Evolutionary conservation across 2,329 filamentous ascomycete genomes (phyloP), one percentile per base, ranked within the genome.

Genomic region (Cladosporium velox): DNA sequence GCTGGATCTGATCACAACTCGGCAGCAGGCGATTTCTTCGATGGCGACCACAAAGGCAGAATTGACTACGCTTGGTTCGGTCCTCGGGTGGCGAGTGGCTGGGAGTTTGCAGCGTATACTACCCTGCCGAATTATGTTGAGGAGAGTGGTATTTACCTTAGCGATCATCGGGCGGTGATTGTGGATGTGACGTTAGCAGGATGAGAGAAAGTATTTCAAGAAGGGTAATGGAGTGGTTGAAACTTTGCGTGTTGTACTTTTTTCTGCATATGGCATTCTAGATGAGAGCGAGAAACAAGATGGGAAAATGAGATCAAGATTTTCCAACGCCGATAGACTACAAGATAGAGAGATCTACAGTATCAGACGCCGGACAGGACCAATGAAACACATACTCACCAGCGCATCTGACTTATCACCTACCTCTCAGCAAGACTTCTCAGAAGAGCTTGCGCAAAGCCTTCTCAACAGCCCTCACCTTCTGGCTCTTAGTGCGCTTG

Each of bases 1-100:
- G 28, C 14, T 6, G 51, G 21, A n/a, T 30, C 51, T 8, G 51
- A 18, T 18, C 8, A 3, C 51, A n/a, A 54, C 1, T 28, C 28
- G 1, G 71, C 76, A 1, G 78, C 67, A 0, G 73, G 71, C 1
- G 64, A 67, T 6, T 21, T 79, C 30, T 60, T 68, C 58, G 79
- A 80, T 67, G 67, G 41, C 12, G 24, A 62, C 11, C 32, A 32
- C 21, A 51, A 49, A 15, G 38, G 34, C 2, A 38, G 55, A n/a
- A 44, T 44, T 5, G 32, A 38, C 4, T 44, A 38, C 32, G 34
- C 55, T 34, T 59, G 34, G 32, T 59, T 44, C 14, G 55, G 32
- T 14, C 55, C 38, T 59, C 24, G 7, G 8, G 28, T 44, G 2
- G 26, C 32, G 12, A 35, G 32, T 26, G 26, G 32, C 7, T 59